phyloP scores from a whole-genome alignment of 305 asterid genomes.

The Caryopteris hybrid region DNA sequence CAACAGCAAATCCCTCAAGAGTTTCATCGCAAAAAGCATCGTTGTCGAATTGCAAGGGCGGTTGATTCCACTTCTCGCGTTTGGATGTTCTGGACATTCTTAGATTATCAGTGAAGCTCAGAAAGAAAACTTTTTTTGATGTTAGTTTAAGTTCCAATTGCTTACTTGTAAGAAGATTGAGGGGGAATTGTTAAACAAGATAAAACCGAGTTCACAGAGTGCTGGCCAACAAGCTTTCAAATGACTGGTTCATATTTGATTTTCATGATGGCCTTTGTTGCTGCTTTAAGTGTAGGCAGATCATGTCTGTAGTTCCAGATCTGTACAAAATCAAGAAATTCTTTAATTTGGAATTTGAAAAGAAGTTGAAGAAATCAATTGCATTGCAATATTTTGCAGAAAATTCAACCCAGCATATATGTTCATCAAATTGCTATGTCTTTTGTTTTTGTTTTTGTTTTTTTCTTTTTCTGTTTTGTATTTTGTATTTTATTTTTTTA shows the following conservation, averaged over 20 bases:
- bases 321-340: constrained; percentile 35
- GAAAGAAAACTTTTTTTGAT: too few relatives aligned
- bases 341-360: constrained; percentile 55
- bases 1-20: constrained; percentile 60
- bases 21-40: constrained; percentile 51
- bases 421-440: too few relatives aligned
- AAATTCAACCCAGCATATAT: too few relatives aligned
- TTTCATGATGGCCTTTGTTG: constrained; percentile 71
- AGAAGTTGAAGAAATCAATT: constrained; percentile 36
- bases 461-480: too few relatives aligned
- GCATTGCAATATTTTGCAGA: constrained; percentile 55
- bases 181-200: too few relatives aligned
- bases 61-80: constrained; percentile 41
- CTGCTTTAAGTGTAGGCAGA: constrained; percentile 58
- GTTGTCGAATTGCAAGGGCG: constrained; percentile 36
- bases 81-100: constrained; percentile 56
- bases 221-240: too few relatives aligned
- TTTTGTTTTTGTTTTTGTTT: too few relatives aligned
- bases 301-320: constrained; percentile 46
- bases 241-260: too few relatives aligned
- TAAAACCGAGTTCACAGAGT: too few relatives aligned
- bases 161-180: constrained; percentile 59
- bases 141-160: too few relatives aligned
- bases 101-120: too few relatives aligned
- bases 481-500: too few relatives aligned